Conservation (phyloP, 495 filamentous ascomycete genomes). For the Xylaria cubensis region DNA sequence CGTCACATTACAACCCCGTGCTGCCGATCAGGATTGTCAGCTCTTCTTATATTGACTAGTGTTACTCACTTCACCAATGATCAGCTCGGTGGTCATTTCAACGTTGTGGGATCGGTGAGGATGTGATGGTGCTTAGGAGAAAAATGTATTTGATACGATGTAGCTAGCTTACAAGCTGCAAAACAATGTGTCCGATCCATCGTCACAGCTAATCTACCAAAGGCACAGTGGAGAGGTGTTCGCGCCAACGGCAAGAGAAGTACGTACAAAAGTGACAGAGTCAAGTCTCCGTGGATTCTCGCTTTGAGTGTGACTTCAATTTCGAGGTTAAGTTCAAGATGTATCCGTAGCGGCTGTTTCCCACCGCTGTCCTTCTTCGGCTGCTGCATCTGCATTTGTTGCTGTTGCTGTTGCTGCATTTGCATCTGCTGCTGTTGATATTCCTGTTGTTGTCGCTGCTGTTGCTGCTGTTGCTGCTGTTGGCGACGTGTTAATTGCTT, state of each 20-base stretch:
- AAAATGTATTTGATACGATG: slow-evolving; percentile 49
- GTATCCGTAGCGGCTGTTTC: slow-evolving; percentile 73
- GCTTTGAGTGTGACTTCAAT: slow-evolving; percentile 91
- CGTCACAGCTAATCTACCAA: not conserved
- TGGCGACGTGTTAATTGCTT: slow-evolving; percentile 37
- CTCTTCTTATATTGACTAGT: not conserved
- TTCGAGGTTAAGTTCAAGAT: slow-evolving; percentile 86
- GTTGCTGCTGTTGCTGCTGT: slow-evolving; percentile 36
- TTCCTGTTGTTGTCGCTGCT: slow-evolving; percentile 58
- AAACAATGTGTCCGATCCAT: not conserved
- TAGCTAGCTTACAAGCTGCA: not conserved
- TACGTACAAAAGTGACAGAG: slow-evolving; percentile 81
- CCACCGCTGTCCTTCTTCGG: slow-evolving; percentile 48
- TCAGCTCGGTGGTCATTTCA: not conserved
- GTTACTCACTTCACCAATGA: slow-evolving; percentile 7
- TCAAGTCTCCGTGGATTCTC: slow-evolving; percentile 90
- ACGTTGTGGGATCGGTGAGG: too few species aligned
- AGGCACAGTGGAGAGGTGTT: not conserved
- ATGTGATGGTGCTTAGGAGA: not conserved
- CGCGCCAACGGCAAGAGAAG: slow-evolving; percentile 9
- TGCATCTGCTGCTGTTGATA: slow-evolving; percentile 35
- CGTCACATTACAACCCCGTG: not conserved
- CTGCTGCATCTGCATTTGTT: slow-evolving; percentile 37
- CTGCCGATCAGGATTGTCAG: not conserved
- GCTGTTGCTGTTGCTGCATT: slow-evolving; percentile 60